These are phyloP conservation scores for Ophiosphaerella herpotricha DNA, from an alignment of 2,329 filamentous ascomycete species.

Conservation along the genomic window DNA sequence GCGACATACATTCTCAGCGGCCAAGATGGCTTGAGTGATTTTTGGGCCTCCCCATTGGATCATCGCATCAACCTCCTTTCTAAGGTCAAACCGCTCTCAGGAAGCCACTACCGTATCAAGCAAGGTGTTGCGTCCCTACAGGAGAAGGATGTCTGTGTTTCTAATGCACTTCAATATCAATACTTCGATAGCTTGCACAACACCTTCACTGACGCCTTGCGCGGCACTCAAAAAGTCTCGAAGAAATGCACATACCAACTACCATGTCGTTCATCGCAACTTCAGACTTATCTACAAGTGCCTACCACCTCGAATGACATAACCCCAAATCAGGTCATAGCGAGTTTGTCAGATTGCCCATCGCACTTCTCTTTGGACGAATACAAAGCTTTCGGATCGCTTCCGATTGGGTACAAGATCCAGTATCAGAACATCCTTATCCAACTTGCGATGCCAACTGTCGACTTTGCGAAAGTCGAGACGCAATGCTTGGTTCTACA, in stretches of 20 bases:
- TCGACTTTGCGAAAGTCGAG: constrained; percentile 58
- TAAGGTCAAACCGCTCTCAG: constrained; percentile 39
- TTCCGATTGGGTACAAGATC: constrained; percentile 55
- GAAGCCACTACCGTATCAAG: constrained; percentile 40
- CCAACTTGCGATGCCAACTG: constrained; percentile 52
- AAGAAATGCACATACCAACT: constrained; percentile 48
- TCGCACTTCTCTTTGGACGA: constrained; percentile 55
- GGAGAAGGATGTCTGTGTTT: constrained; percentile 48
- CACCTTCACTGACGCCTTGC: constrained; percentile 38
- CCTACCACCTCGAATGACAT: constrained; percentile 23
- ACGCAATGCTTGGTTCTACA: constrained; percentile 56
- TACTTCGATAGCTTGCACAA: constrained; percentile 25
- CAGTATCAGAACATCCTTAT: constrained; percentile 63
- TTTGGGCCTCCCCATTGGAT: neutral
- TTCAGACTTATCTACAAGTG: too few relatives aligned
- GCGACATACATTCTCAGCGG: constrained; percentile 8
- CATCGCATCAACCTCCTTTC: constrained; percentile 42
- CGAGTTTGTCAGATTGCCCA: constrained; percentile 48
- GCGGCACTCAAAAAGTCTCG: constrained; percentile 32
- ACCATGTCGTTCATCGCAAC: neutral
- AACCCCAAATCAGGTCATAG: constrained; percentile 57
- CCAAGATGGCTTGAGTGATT: constrained; percentile 9
- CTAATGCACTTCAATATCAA: constrained; percentile 51
- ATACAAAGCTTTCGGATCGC: constrained; percentile 55
- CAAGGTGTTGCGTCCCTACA: constrained; percentile 26